Evolutionary conservation across 768 basidiomycete genomes (phyloP), one percentile per base, ranked within the genome.

Genomic region (Trametes cinnabarina): DNA sequence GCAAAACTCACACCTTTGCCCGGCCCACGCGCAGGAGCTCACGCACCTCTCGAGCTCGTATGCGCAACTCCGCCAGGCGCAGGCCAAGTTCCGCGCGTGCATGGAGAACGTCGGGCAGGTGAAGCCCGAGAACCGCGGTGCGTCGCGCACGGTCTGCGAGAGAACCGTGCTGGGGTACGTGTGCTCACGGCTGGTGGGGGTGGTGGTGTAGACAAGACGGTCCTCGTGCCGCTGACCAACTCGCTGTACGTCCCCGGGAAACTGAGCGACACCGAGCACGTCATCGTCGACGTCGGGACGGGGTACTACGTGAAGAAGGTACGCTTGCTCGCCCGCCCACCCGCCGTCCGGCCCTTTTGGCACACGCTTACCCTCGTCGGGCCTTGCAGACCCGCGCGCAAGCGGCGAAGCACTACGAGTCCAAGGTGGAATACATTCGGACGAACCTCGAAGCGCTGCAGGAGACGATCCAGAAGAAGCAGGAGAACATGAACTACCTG

Each of bases 251-350:
- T 98, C 23, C 94, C 96, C 2, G 97, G 95, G 19, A 93, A 87
- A 73, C 79, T 98, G 46, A 79, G 77, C 40, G 90, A 97, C 68
- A 72, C 83, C 0, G 88, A 94, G 43, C 82, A 92, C 64, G 95
- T 99, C 46, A 87, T 98, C 61, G 84, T 98, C 37, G 97, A 99
- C 70, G 81, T 98, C 25, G 97, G 97, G 1, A 98, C 96, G 0
- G 96, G 97, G 0, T 99, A 98, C 73, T 98, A 88, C 64, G 90
- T 98, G 17, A 86, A 92, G 74, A 99, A 98, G 82, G 97, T 92
- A 46, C 42, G 77, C 62, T 23, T 12, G 14, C n/a, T 23, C 19
- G n/a, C n/a, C n/a, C n/a, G n/a, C 8, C 2, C 12, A 28, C 25
- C 22, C 14, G 9, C 22, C 9, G 20, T 22, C 7, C 12, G 12